phyloP scores from a whole-genome alignment of 768 basidiomycete species.

The Cystobasidium tubakii region DNA sequence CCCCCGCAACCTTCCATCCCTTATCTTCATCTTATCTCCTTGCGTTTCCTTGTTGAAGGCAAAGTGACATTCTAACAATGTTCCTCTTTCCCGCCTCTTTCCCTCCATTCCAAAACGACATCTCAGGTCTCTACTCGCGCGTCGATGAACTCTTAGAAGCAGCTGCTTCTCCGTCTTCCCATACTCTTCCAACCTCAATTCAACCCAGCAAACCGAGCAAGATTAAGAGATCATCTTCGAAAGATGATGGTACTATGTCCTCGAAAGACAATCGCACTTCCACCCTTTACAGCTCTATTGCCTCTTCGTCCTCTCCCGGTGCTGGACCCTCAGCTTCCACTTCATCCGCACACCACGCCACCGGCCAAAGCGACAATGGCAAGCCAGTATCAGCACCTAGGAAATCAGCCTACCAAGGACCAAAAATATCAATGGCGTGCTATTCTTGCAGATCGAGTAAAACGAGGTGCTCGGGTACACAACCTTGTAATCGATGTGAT shows the following conservation, averaged over 20 bases:
- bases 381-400: neutral
- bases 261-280: neutral
- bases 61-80: no score
- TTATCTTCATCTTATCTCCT: no score
- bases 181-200: neutral
- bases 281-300: neutral
- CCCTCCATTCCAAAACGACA: neutral
- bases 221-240: neutral
- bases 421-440: constrained; percentile 14
- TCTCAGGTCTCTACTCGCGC: neutral
- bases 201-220: neutral
- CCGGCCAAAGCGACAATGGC: no score
- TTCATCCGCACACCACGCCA: neutral
- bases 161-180: neutral
- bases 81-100: neutral
- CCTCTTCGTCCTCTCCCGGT: neutral
- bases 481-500: constrained; percentile 6
- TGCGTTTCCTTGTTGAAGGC: no score
- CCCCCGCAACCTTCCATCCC: neutral
- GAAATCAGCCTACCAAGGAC: constrained; percentile 11
- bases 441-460: constrained; percentile 13
- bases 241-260: neutral
- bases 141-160: constrained; percentile 3
- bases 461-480: neutral
- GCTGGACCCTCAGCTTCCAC: neutral